phyloP scores from a whole-genome alignment of 2,329 filamentous ascomycete genomes.

The Orbilia oligospora region DNA sequence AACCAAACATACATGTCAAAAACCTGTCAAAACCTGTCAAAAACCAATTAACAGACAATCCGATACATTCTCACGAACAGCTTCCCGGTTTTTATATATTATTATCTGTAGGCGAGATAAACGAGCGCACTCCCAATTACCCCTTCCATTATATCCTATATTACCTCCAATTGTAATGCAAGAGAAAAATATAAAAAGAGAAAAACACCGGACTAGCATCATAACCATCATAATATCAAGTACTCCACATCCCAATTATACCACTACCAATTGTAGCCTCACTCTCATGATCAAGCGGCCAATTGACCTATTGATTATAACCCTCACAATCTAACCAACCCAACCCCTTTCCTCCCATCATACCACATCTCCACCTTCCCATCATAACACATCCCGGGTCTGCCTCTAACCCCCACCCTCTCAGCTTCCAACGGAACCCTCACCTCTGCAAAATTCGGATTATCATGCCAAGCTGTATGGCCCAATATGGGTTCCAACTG shows the following conservation, averaged over 20 bases:
- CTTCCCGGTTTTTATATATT: too few species aligned
- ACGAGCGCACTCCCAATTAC: too few species aligned
- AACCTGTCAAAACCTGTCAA: background rate
- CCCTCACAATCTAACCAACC: slow-evolving; percentile 27
- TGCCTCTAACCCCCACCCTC: slow-evolving; percentile 1
- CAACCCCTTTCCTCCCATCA: slow-evolving; percentile 33
- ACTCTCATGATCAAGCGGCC: too few species aligned
- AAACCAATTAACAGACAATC: too few species aligned
- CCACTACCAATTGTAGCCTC: too few species aligned
- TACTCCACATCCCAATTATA: too few species aligned
- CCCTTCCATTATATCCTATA: too few species aligned
- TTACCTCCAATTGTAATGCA: too few species aligned
- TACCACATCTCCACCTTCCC: slow-evolving; percentile 36
- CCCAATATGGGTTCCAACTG: slow-evolving; percentile 3
- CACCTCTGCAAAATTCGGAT: background rate
- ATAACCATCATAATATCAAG: background rate
- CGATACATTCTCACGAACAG: too few species aligned
- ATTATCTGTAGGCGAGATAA: too few species aligned
- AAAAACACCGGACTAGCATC: background rate
- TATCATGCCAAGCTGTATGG: background rate
- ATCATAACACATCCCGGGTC: background rate
- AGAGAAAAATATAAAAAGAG: too few species aligned
- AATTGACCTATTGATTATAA: too few species aligned
- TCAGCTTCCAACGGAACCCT: slow-evolving; percentile 8
- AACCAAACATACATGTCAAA: background rate